Evolutionary conservation across 306 rosid species (phyloP).

Genomic region (Castanopsis chinensis): DNA sequence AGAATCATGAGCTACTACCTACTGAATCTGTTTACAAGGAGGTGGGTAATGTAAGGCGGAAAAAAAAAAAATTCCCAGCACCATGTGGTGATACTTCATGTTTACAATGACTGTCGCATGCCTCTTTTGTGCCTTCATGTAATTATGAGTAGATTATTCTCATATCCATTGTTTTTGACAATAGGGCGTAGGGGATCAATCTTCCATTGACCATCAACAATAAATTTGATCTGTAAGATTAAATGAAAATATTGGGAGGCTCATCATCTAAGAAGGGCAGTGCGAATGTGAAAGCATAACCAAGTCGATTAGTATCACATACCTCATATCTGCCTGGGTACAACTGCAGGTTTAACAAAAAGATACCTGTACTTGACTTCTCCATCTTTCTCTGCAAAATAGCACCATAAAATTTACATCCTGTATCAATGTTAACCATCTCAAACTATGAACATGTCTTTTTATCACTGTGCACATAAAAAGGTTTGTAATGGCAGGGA

Average conservation of each 20-base stretch:
- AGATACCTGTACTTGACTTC: constrained; percentile 57
- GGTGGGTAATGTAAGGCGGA: neutral
- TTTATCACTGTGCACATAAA: neutral
- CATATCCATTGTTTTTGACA: constrained; percentile 46
- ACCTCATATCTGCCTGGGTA: constrained; percentile 98
- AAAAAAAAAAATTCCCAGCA: constrained; percentile 6
- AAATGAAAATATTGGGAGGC: neutral
- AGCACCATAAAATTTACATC: constrained; percentile 23
- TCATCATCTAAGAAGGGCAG: neutral
- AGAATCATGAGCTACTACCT: constrained; percentile 33
- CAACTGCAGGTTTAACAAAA: constrained; percentile 62
- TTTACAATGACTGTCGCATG: neutral
- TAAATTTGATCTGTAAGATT: constrained; percentile 75
- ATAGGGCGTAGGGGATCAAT: constrained; percentile 76
- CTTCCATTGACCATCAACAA: constrained; percentile 94
- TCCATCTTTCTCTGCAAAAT: constrained; percentile 80
- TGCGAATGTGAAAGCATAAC: neutral
- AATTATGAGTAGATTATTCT: constrained; percentile 67
- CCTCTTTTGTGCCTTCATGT: constrained; percentile 37
- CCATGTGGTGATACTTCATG: neutral
- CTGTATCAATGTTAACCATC: neutral
- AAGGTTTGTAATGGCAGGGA: neutral
- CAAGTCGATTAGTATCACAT: constrained; percentile 9
- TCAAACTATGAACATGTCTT: neutral
- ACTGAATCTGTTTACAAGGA: constrained; percentile 17